Base-by-base conservation (phyloP, 495 filamentous ascomycete genomes). In the Trichoderma asperelloides region DNA sequence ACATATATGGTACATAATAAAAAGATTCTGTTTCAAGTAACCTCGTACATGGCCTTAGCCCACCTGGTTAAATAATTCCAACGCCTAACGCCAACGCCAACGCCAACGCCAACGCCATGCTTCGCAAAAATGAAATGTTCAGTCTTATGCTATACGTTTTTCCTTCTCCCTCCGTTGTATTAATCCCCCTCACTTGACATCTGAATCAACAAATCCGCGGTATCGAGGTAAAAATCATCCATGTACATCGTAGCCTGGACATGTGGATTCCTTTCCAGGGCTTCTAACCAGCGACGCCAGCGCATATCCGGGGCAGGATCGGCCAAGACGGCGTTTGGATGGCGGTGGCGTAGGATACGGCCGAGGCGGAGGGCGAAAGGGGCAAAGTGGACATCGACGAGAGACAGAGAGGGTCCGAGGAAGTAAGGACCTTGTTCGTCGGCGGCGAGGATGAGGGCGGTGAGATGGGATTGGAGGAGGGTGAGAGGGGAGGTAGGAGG, bases 301-400 rank as follows among this genome's bases (percentile, higher is more conserved):
- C 93, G 84, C 70, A 80, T 89, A 8, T 86, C 88, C 16, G 82
- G 79, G 67, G 88, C 82, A 11, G 91, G 85, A 62, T 90, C 87
- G 30, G 87, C 86, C 91, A 91, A 96, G 39, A 85, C 23, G 8
- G 25, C 9, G 2, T 25, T 30, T 25, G 55, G 88, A 27, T 90
- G 85, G 72, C 93, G 93, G n/a, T 87, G 89, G 64, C 87, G 86
- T 65, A 96, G 79, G 30, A 96, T 90, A 21, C 87, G 81, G 15
- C 82, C 80, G 65, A 96, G 76, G 1, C 94, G 87, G 40, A 97
- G 72, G 63, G 95, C 84, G 86, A 94, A 98, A 9, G 94, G 94
- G 9, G 93, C 93, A 62, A 94, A 85, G 70, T 95, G 90, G 27
- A 96, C 82, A 71, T 98, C 94, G 3, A 96, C 92, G 68, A 91